Base-by-base conservation (phyloP, 2,329 filamentous ascomycete genomes). In the Thermomyces lanuginosus region DNA sequence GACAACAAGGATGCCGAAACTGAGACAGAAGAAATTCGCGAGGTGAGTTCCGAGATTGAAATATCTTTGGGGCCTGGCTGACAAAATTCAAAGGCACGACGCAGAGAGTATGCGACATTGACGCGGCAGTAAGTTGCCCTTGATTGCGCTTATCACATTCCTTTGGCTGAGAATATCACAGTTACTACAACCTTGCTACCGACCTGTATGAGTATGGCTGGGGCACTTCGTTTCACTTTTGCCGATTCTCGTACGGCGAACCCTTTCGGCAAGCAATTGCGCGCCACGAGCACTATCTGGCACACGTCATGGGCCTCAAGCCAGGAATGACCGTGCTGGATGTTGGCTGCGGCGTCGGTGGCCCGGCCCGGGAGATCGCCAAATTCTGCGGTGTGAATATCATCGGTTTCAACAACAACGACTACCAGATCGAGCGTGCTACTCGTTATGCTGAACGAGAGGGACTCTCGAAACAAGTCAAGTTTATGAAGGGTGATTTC, bases 381-480 rank as follows among this genome's bases (percentile, higher is more conserved):
- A 91, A 91, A 60, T 98, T 98, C 61, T 77, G 81, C 7, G 86
- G 80, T 35, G 77, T 72, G 43, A 82, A 93, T 44, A 69, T 95
- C 36, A 76, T 82, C 13, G 89, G 89, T 22, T 61, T 95, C 52
- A 98, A 95, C 72, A 95, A 93, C 72, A 95, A 95, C 58, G 82
- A 93, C 61, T 98, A 98, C 64, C 89, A 95, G 62, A 92, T 95
- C 40, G 72, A 93, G 51, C 80, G 89, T 39, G 86, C 84, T n/a
- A 83, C 73, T 8, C 64, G 67, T 29, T 92, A 93, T 49, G 82
- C 84, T 2, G 58, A 67, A 35, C 81, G 82, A 56, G 81, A 92
- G 58, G 75, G 76, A 27, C 63, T 95, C 27, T 66, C 75, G 1
- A 56, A 80, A 46, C 82, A 92, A 61, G 61, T 92, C 40, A 67